Evolutionary conservation across 1,284 basidiomycete genomes (phyloP).

Genomic region (Tylopilus sp.): DNA sequence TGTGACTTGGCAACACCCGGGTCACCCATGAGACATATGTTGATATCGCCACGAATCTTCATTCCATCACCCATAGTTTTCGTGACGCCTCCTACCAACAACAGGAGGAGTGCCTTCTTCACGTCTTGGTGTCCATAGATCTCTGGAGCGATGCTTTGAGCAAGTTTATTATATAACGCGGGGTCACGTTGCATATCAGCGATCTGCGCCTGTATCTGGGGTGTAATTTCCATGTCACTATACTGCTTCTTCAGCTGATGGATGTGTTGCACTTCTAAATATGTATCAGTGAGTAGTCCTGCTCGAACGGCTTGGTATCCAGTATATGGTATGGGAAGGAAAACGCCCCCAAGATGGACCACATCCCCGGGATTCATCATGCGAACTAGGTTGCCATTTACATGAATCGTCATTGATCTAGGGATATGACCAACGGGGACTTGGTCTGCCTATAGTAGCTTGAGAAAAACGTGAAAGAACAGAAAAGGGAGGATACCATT

Average conservation of each 20-base stretch:
- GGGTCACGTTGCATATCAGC: constrained; percentile 72
- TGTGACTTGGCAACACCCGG: constrained; percentile 99
- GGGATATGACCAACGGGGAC: constrained; percentile 99
- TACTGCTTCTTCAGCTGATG: constrained; percentile 98
- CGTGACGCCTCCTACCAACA: constrained; percentile 94
- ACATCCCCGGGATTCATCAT: constrained; percentile 95
- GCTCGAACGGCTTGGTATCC: constrained; percentile 89
- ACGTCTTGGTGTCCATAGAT: constrained; percentile 98
- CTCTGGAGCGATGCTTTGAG: constrained; percentile 92
- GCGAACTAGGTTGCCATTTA: constrained; percentile 88
- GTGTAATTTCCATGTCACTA: constrained; percentile 88
- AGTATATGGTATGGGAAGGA: constrained; percentile 87
- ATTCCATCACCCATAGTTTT: constrained; percentile 96
- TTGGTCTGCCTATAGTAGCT: constrained; percentile 79
- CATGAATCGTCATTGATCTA: constrained; percentile 94
- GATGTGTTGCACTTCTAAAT: constrained; percentile 89
- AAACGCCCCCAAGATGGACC: constrained; percentile 86
- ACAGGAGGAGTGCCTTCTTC: constrained; percentile 93
- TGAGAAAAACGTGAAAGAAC: constrained; percentile 9
- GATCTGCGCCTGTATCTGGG: constrained; percentile 76
- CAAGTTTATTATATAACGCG: constrained; percentile 79
- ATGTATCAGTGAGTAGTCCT: constrained; percentile 95
- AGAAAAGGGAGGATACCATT: constrained; percentile 60
- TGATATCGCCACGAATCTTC: constrained; percentile 98
- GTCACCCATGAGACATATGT: constrained; percentile 98